Base-by-base conservation (phyloP, 257 asterid genomes). In the Solanum chilense region DNA sequence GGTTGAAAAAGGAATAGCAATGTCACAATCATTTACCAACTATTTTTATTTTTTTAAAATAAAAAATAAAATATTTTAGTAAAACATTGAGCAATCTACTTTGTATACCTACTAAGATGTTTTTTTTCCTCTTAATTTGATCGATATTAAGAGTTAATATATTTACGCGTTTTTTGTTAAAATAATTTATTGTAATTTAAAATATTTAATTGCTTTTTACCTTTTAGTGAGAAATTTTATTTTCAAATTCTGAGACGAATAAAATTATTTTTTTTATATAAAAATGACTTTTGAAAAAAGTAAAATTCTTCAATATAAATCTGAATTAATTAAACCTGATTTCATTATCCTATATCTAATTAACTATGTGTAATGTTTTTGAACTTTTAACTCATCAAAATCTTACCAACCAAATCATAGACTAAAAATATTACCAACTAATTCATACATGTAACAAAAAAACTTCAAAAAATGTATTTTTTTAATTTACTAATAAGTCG, bases 271-370 rank as follows among this genome's bases (percentile, higher is more conserved):
- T 33, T 3, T 33, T 3, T 33, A 31, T 33, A 33, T 33, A 33
- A 33, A 4, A 64, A n/a, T n/a, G 1, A 12, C 0, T 29, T 69
- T 0, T 33, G 1, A 33, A 1, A 0, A 14, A 31, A 29, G 15
- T 4, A 0, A 31, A 7, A 3, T 5, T 15, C 2, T 1, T 31
- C 1, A 0, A 31, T 10, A 18, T 3, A 0, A 74, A 37, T 21
- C 0, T 37, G 0, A 74, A 37, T 3, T 73, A 5, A 5, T 73
- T 2, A 0, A 15, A 11, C 5, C 1, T 35, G 3, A 20, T 20
- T 33, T 33, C 35, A 76, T 2, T 7, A 76, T n/a, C 60, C n/a
- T 76, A n/a, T 7, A 41, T 76, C 13, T 12, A 20, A 76, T 62
- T n/a, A 62, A 1, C 4, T 71, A 73, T 1, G 29, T 73, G 49